phyloP scores from a whole-genome alignment of 2,329 filamentous ascomycete genomes.

The Raffaelea deltoideospora region DNA sequence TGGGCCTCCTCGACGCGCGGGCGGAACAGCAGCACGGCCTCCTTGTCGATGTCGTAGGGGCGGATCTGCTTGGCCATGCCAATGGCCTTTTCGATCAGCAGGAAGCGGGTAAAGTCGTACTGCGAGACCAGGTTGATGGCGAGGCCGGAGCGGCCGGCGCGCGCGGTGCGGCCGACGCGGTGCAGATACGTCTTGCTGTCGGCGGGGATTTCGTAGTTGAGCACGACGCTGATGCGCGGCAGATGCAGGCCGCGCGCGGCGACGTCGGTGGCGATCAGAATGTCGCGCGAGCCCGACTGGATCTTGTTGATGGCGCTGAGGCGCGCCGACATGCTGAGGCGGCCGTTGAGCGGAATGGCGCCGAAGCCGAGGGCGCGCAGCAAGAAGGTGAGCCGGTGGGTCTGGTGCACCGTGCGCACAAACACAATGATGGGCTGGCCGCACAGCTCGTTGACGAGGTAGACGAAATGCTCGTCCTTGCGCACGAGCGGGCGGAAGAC shows the following conservation, averaged over 20 bases:
- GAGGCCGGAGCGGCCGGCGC: constrained; percentile 71
- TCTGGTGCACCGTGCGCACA: constrained; percentile 80
- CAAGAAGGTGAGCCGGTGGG: constrained; percentile 70
- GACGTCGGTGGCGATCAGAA: constrained; percentile 89
- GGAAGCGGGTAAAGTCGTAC: constrained; percentile 70
- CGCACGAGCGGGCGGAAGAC: constrained; percentile 72
- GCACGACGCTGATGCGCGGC: constrained; percentile 70
- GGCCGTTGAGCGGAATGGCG: constrained; percentile 84
- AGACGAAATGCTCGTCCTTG: constrained; percentile 84
- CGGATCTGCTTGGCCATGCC: constrained; percentile 51
- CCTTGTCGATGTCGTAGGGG: constrained; percentile 56
- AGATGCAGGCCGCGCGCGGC: constrained; percentile 87
- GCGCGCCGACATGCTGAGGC: constrained; percentile 75
- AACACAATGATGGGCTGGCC: constrained; percentile 87
- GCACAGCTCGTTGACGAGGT: constrained; percentile 70
- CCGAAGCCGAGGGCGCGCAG: constrained; percentile 74
- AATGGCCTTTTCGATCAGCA: constrained; percentile 68
- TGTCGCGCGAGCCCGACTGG: constrained; percentile 61
- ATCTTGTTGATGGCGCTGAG: constrained; percentile 86
- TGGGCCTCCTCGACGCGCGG: constrained; percentile 71
- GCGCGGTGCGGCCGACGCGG: constrained; percentile 73
- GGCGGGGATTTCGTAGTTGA: constrained; percentile 73
- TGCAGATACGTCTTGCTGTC: constrained; percentile 89
- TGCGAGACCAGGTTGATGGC: constrained; percentile 74
- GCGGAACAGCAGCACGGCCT: constrained; percentile 73